Evolutionary conservation across 768 basidiomycete genomes (phyloP).

Genomic region (Psilocybe cyanescens): DNA sequence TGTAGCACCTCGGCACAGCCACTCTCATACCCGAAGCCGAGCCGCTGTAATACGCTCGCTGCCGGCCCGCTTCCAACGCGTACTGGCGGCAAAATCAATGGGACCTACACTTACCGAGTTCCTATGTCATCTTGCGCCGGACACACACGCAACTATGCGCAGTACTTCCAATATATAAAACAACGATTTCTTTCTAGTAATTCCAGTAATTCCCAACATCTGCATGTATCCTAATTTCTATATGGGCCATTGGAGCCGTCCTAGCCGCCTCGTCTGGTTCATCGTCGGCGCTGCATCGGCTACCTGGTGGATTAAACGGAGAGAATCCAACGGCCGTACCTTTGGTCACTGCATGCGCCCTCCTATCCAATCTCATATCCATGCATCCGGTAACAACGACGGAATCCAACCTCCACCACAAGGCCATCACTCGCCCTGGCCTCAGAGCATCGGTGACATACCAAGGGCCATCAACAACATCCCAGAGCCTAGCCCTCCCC

Average conservation of each 20-base stretch:
- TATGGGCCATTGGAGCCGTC: slow-evolving; percentile 24
- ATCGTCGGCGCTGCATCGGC: slow-evolving; percentile 55
- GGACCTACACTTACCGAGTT: not conserved
- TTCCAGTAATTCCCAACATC: not conserved
- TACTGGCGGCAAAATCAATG: not conserved
- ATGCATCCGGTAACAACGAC: slow-evolving; percentile 10
- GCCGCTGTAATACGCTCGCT: not conserved
- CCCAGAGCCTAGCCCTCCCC: slow-evolving; percentile 5
- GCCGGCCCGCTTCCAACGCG: slow-evolving; percentile 4
- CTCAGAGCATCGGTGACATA: slow-evolving; percentile 22
- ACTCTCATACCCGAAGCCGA: too few relatives aligned
- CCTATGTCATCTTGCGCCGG: not conserved
- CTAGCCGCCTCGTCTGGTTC: slow-evolving; percentile 75
- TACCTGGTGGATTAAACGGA: slow-evolving; percentile 44
- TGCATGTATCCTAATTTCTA: slow-evolving; percentile 11
- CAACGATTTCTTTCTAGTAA: not conserved
- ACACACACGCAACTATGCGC: slow-evolving; percentile 10
- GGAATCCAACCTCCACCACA: not conserved
- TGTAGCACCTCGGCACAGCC: too few relatives aligned
- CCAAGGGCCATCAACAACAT: slow-evolving; percentile 32
- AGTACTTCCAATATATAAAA: slow-evolving; percentile 6
- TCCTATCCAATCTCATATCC: slow-evolving; percentile 6
- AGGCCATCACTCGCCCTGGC: not conserved
- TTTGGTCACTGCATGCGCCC: slow-evolving; percentile 34
- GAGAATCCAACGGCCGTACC: slow-evolving; percentile 35